Percentiles rank a stretch among this genome's conserved stretches.
These are phyloP conservation scores for Metroxylon sagu DNA, from an alignment of 176 grass and related monocot species.

Conservation along the genomic window DNA sequence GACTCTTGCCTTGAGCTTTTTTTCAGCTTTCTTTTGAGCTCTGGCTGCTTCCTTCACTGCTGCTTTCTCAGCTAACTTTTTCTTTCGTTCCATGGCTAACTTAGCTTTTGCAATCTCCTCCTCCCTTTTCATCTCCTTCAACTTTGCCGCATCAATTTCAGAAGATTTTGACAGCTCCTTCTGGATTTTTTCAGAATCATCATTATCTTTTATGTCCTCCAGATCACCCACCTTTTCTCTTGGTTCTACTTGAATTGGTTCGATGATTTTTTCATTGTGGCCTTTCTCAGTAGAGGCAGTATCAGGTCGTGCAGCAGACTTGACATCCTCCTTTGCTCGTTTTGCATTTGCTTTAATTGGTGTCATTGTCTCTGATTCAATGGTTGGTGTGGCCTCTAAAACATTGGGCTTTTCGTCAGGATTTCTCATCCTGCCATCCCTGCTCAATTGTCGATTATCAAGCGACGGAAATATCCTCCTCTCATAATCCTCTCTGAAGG, in stretches of 20 bases:
- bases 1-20: conserved; percentile 52
- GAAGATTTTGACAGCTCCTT: conserved; percentile 44
- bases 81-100: conserved; percentile 81
- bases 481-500: conserved; percentile 87
- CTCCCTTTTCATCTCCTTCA: conserved; percentile 84
- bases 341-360: conserved; percentile 33
- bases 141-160: conserved; percentile 55
- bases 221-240: conserved; percentile 23
- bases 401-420: conserved; percentile 79
- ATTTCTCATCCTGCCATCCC: conserved; percentile 89
- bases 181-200: conserved; percentile 32
- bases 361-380: conserved; percentile 24
- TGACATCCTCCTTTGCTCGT: conserved; percentile 28
- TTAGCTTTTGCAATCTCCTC: conserved; percentile 89
- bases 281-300: conserved; percentile 28
- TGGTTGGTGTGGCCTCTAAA: conserved; percentile 26
- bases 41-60: conserved; percentile 51
- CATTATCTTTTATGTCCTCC: conserved; percentile 1
- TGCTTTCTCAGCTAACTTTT: conserved; percentile 82
- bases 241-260: conserved; percentile 33
- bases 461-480: conserved; percentile 70
- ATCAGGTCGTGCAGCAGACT: conserved; percentile 26
- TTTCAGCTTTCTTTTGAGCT: conserved; percentile 77
- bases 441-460: conserved; percentile 47
- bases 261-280: conserved; percentile 27